Conservation (phyloP, 2,329 filamentous ascomycete genomes). For the Cadophora gregata region DNA sequence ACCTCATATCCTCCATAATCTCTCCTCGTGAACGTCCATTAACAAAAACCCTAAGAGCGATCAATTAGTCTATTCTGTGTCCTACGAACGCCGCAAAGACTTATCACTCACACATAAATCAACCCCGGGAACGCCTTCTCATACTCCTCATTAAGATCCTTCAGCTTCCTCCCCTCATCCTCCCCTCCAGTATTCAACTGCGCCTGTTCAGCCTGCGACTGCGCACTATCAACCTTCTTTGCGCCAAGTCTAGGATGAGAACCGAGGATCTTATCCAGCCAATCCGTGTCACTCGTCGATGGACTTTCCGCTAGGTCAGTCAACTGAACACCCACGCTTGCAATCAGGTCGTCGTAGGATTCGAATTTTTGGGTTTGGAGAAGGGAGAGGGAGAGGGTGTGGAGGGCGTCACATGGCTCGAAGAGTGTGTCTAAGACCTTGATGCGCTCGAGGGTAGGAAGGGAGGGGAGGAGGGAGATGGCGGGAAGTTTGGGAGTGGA, state of each 20-base stretch:
- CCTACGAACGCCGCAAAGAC: neutral
- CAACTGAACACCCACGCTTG: conserved; percentile 68
- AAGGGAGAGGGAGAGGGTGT: conserved; percentile 71
- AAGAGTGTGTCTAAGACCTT: conserved; percentile 78
- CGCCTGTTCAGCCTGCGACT: conserved; percentile 83
- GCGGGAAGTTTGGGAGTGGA: conserved; percentile 56
- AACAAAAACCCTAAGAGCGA: conserved; percentile 73
- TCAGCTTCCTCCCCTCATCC: conserved; percentile 63
- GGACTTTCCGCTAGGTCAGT: conserved; percentile 60
- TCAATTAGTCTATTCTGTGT: conserved; percentile 33
- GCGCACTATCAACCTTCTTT: conserved; percentile 79
- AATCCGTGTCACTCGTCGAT: conserved; percentile 56
- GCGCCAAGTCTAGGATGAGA: conserved; percentile 86
- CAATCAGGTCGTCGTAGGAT: conserved; percentile 74
- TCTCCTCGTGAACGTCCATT: conserved; percentile 76
- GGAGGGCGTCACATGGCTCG: conserved; percentile 79
- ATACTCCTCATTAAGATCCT: conserved; percentile 75
- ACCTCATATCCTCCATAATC: conserved; percentile 83
- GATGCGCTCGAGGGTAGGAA: conserved; percentile 60
- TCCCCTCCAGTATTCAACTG: conserved; percentile 66
- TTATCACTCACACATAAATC: conserved; percentile 69
- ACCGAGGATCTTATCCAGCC: conserved; percentile 74
- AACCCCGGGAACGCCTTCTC: conserved; percentile 82
- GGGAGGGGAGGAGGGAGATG: conserved; percentile 59
- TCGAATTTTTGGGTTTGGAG: conserved; percentile 65